Percentiles rank a stretch among this genome's conserved stretches.
Evolutionary conservation across 305 asterid genomes (phyloP).

Genomic region (Solanum hybrid): DNA sequence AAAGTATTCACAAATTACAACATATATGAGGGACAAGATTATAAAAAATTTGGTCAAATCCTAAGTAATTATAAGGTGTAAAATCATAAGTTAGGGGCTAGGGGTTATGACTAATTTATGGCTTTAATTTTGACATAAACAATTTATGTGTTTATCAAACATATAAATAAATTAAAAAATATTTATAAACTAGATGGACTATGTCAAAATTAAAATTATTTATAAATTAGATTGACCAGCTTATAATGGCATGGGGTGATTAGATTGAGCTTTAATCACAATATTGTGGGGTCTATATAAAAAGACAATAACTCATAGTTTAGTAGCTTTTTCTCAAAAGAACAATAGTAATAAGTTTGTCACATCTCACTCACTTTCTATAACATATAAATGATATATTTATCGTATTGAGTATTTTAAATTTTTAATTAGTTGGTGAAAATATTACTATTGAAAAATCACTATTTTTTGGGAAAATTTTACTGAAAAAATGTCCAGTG

Average conservation of each 20-base stretch:
- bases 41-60: background rate
- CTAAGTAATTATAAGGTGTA: background rate
- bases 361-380: background rate
- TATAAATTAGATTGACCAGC: background rate
- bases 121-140: background rate
- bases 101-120: background rate
- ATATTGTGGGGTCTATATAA: background rate
- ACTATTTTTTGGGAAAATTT: no score
- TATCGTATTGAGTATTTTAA: background rate
- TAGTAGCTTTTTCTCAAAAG: background rate
- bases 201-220: background rate
- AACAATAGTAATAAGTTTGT: background rate
- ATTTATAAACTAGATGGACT: background rate
- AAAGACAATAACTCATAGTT: slow-evolving; percentile 1
- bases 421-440: background rate
- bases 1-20: background rate
- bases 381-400: background rate
- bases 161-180: background rate
- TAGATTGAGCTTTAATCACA: slow-evolving; percentile 10
- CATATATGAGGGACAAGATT: background rate
- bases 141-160: background rate
- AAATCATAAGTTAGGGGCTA: background rate
- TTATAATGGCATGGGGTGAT: background rate
- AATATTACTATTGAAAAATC: background rate
- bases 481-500: background rate